Base-by-base conservation (phyloP, 495 filamentous ascomycete species). In the Aspergillus steynii region DNA sequence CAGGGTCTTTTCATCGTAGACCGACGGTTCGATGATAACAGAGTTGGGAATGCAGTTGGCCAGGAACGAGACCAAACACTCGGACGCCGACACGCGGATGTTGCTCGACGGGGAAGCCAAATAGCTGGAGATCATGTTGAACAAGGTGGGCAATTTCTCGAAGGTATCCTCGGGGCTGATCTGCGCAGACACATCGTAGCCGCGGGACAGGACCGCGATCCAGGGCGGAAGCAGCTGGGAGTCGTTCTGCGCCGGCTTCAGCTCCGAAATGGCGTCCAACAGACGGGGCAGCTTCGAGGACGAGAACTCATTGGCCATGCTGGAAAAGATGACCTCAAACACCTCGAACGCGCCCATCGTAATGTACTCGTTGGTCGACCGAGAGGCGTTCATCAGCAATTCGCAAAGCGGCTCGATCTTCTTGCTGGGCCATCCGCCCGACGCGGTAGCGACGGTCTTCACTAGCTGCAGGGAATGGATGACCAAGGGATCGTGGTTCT, bases 301-400 rank as follows among this genome's bases (percentile, higher is more conserved):
- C 0, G 92, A 87, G 49, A 90, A 82, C 56, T 95, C 91, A 65
- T 92, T 89, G 8, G 88, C 88, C 86, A 98, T 91, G 15, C 91
- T 90, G 61, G 87, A 87, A 63, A 99, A 98, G 25, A 98, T 93
- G 67, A 93, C 88, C 77, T 98, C 96, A 68, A 99, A 98, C 5
- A 98, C 89, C 62, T 96, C 93, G 68, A 99, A 97, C 2, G 94
- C 92, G 25, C 91, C 87, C 87, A 96, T 92, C 50, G 91, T 96
- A 74, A 99, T 88, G 71, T 91, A 96, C 71, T 97, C 92, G 72
- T 95, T 97, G 70, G 83, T 95, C 14, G 90, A 90, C 63, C 84
- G 86, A 1, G 95, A 93, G 42, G 97, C 94, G 60, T 85, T 86
- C 68, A 99, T 88, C 58, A 99, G 77, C 42, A 93, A 74, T 69